These are phyloP conservation scores for Trichoderma sp. DNA, from an alignment of 2,329 filamentous ascomycete genomes.

Conservation along the genomic window DNA sequence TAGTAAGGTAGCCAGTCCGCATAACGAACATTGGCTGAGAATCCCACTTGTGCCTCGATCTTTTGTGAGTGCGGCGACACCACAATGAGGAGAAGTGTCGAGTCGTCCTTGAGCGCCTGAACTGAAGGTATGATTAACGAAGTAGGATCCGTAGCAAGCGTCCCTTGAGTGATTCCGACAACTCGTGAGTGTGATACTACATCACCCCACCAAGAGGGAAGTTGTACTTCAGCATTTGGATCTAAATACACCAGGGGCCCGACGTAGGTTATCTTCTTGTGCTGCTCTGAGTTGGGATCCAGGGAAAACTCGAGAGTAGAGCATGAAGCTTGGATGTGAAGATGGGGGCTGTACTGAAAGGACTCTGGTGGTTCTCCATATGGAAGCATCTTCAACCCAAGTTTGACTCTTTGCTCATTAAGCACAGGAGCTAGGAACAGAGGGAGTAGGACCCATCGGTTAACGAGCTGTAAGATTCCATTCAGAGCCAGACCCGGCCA, in stretches of 20 bases:
- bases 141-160: conserved; percentile 36
- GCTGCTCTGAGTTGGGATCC: conserved; percentile 25
- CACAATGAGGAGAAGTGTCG: conserved; percentile 33
- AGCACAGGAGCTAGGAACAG: conserved; percentile 30
- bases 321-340: conserved; percentile 40
- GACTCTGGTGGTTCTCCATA: conserved; percentile 33
- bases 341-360: conserved; percentile 36
- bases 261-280: conserved; percentile 30
- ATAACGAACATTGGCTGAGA: conserved; percentile 30
- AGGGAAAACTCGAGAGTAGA: conserved; percentile 33
- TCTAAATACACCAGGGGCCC: conserved; percentile 35
- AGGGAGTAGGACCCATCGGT: conserved; percentile 30
- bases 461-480: conserved; percentile 27
- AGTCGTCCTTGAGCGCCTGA: conserved; percentile 31
- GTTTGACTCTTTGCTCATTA: conserved; percentile 30
- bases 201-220: conserved; percentile 36
- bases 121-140: conserved; percentile 39
- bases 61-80: conserved; percentile 31
- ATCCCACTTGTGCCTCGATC: conserved; percentile 26
- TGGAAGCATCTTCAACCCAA: conserved; percentile 30
- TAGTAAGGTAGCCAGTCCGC: conserved; percentile 38
- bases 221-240: conserved; percentile 7
- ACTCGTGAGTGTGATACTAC: conserved; percentile 29
- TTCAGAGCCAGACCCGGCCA: conserved; percentile 29
- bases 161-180: conserved; percentile 39